Base-by-base conservation (phyloP, 2,329 filamentous ascomycete genomes). In the Alternaria dauci region DNA sequence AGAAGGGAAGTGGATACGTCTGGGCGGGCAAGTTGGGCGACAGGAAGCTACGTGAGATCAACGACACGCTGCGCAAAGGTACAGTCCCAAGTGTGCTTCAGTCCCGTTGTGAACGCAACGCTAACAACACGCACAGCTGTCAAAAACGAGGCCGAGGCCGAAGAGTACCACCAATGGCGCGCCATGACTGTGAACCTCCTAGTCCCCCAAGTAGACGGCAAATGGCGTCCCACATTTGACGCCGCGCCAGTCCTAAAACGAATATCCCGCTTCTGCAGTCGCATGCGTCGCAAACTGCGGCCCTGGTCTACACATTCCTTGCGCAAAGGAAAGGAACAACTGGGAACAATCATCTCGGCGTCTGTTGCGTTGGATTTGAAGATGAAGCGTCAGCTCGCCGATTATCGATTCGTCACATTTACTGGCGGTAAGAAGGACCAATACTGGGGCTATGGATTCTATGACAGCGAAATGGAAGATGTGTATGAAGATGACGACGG, bases 21-120 rank as follows among this genome's bases (percentile, higher is more conserved):
- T 78, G 76, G 76, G 76, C 76, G 1, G 76, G 75, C 30, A 76
- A 74, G 52, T 65, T 78, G n/a, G 76, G 76, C 23, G 76, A 78
- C 61, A 69, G 72, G 50, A 76, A 76, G 26, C 64, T 78, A 8
- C 73, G 76, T 2, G 70, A 72, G 9, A 66, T 78, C 53, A 78
- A 78, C 52, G 76, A 78, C 52, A 76, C 73, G 3, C 62, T 78
- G 42, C 69, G 76, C 20, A 76, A 77, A 71, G 74, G 75, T 75
- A 68, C 38, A 52, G 48, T 34, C 20, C 28, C 36, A n/a, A 8
- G 12, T 20, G 23, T 16, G 7, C n/a, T 16, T 32, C 23, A 3
- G 11, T 30, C 26, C 5, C n/a, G 12, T 23, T 14, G 11, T 8
- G 6, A 26, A 14, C 46, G 58, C 44, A 39, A 28, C 39, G 26